Percentiles rank a stretch among this genome's conserved stretches.
Evolutionary conservation across 164 flowering plant genomes (phyloP).

Genomic region (Chimonanthus salicifolius): DNA sequence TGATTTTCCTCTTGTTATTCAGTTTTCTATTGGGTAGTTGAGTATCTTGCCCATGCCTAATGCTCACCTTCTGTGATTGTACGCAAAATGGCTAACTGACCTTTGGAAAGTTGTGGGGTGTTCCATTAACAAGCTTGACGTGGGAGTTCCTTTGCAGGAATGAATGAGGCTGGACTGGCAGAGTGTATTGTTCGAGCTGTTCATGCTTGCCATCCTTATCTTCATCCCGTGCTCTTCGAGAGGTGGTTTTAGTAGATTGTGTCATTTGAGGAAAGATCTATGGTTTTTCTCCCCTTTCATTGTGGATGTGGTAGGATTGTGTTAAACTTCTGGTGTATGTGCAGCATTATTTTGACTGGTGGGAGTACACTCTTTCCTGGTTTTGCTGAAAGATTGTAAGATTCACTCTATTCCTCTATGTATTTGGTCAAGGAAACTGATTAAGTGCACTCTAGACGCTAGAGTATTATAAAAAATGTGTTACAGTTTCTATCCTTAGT

Average conservation of each 20-base stretch:
- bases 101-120: background rate
- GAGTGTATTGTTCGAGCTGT: slow-evolving; percentile 93
- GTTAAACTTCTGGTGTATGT: slow-evolving; percentile 2
- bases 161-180: slow-evolving; percentile 97
- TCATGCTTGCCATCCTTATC: slow-evolving; percentile 81
- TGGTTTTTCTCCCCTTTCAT: background rate
- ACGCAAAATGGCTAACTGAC: background rate
- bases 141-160: slow-evolving; percentile 46
- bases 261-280: background rate
- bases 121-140: background rate
- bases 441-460: too few species aligned
- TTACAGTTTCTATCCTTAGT: background rate
- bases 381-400: slow-evolving; percentile 93
- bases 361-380: slow-evolving; percentile 89
- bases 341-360: slow-evolving; percentile 93
- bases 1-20: too few species aligned
- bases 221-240: slow-evolving; percentile 88
- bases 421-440: background rate
- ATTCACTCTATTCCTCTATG: background rate
- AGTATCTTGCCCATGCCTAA: background rate
- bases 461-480: too few species aligned
- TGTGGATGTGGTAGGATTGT: background rate
- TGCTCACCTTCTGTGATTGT: background rate
- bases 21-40: background rate
- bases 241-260: slow-evolving; percentile 36